Evolutionary conservation across 805 yeast species (phyloP).

Genomic region (Wickerhamomyces tratensis): DNA sequence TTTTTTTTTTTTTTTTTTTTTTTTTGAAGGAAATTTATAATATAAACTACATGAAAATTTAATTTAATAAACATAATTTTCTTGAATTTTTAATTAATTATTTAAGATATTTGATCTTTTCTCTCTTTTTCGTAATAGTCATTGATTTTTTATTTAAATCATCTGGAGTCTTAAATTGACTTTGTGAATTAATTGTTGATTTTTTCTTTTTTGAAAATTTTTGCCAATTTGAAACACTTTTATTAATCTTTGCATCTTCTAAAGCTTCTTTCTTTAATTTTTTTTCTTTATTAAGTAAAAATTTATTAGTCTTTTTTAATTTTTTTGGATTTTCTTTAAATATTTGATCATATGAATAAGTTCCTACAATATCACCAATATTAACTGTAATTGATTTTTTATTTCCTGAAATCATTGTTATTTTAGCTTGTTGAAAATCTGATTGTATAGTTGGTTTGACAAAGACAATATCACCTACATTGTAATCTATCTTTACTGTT

Average conservation of each 20-base stretch:
- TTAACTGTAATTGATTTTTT: slow-evolving; percentile 5
- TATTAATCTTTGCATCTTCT: slow-evolving; percentile 6
- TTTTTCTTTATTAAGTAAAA: not conserved
- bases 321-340: slow-evolving; percentile 6
- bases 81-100: not conserved
- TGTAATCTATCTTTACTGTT: not conserved
- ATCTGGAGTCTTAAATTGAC: slow-evolving; percentile 6
- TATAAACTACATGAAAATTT: not conserved
- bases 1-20: not conserved
- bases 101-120: slow-evolving; percentile 5
- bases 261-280: slow-evolving; percentile 4
- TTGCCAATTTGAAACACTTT: slow-evolving; percentile 12
- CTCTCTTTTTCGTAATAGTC: slow-evolving; percentile 3
- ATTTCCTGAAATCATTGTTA: slow-evolving; percentile 11
- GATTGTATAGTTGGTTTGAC: slow-evolving; percentile 5
- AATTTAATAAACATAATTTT: not conserved
- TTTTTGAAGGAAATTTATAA: not conserved
- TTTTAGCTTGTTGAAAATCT: slow-evolving; percentile 6
- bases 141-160: slow-evolving; percentile 4
- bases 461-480: slow-evolving; percentile 8
- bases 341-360: slow-evolving; percentile 5
- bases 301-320: slow-evolving; percentile 1
- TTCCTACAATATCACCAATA: slow-evolving; percentile 5
- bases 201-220: slow-evolving; percentile 10
- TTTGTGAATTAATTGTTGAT: not conserved